Base-by-base conservation (phyloP, 768 basidiomycete species). In the Suillus variegatus region DNA sequence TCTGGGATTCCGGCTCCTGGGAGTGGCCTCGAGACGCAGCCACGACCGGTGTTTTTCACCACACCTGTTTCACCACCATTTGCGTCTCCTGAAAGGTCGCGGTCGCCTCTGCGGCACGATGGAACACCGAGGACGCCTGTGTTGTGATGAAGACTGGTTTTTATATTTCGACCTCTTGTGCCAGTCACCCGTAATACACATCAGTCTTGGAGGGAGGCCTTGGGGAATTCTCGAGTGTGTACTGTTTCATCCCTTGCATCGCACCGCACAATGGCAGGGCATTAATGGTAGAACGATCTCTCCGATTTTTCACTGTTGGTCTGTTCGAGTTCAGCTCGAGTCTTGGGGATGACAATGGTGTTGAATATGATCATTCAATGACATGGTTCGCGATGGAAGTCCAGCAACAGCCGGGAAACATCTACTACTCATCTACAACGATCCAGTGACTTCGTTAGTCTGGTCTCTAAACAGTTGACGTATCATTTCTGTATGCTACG, bases 1-100 rank as follows among this genome's bases (percentile, higher is more conserved):
- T 75, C 73, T 14, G 73, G 73, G 13, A 41, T 74, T n/a, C 76
- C 76, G 28, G 73, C 77, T 32, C 68, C 74, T 0, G 75, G 75
- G 3, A 61, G 43, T 60, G 58, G 54, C 18, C 9, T 58, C 6
- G 57, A 58, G 16, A 6, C 40, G 3, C 57, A 58, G 18, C 57
- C 57, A 18, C 57, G 57, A 58, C 57, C 57, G 10, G 57, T 58
- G 25, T 58, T 58, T 58, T 58, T 58, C 40, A 58, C 57, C 9
- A 25, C 57, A 25, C 57, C 56, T 20, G 57, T 58, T 28, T 40
- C 40, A 58, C 56, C 56, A 2, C 56, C 56, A 40, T 57, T 16
- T 25, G 22, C 57, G 18, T 41, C 38, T 41, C 38, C 57, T 41
- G 57, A 58, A 41, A 58, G 57, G 57, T 58, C 57, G 12, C 57